Base-by-base conservation (phyloP, 176 grass and related monocot genomes). In the Oryza meridionalis region DNA sequence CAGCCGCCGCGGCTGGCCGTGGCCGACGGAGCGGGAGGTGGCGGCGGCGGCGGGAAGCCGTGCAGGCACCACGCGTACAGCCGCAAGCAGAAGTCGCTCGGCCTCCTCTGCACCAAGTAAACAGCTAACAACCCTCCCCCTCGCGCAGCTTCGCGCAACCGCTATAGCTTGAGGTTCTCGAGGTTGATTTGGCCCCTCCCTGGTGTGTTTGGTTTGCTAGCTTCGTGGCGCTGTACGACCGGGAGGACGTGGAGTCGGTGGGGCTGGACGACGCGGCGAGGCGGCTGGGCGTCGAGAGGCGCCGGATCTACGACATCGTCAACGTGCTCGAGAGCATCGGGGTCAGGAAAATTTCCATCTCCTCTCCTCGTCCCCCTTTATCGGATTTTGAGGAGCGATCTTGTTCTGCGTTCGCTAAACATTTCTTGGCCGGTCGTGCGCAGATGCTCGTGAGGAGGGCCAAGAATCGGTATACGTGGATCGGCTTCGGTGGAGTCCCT, bases 281-380 rank as follows among this genome's bases (percentile, higher is more conserved):
- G 83, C 72, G 91, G 61, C 89, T 98, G 12, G 88, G 89, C 73
- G 93, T 98, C n/a, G 96, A 98, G 85, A 88, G 96, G 77, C 87
- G 96, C 66, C 91, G 91, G 91, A 96, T 98, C 93, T 98, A 98
- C 70, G 91, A 98, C 78, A 98, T 98, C n/a, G 96, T 98, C 75
- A 98, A 96, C 16, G 91, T 98, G 11, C 86, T 98, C 49, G 96
- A 95, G 85, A 98, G 91, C 70, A 78, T 98, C n/a, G 96, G 93
- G 96, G 96, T 98, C 67, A 90, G 91, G 49, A 59, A 59, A 32
- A 31, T 31, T 35, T 55, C 11, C 2, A 11, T 33, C 80, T 59
- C 64, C 35, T 37, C 35, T 5, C 4, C 11, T 73, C 35, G 55
- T 16, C 40, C 81, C 43, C 49, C 6, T 6, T 47, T 61, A 45